A percentile compares a stretch with the other conserved stretches of the same genome.
These are phyloP conservation scores for Microsporum ferrugineum DNA, from an alignment of 2,329 filamentous ascomycete species.

Conservation along the genomic window DNA sequence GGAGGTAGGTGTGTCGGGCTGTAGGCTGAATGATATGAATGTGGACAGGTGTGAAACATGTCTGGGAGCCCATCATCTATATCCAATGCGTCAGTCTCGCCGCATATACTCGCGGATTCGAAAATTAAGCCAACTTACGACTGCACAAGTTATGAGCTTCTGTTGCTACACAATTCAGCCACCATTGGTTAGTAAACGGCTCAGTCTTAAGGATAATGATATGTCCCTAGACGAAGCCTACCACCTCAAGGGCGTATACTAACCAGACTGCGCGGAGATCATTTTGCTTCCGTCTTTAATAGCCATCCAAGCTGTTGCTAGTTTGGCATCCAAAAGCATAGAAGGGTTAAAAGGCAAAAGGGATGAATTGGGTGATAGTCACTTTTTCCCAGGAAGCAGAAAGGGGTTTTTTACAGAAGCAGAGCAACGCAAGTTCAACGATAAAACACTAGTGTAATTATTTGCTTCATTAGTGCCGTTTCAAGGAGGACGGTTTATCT, in stretches of 20 bases:
- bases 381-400: neutral
- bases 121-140: neutral
- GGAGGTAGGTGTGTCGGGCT: constrained; percentile 16
- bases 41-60: constrained; percentile 18
- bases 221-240: neutral
- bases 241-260: neutral
- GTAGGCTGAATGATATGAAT: constrained; percentile 17
- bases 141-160: neutral
- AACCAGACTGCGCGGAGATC: neutral
- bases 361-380: neutral
- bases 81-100: neutral
- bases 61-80: neutral
- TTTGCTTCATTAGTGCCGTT: neutral
- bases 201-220: neutral
- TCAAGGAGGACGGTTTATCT: neutral
- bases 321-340: neutral
- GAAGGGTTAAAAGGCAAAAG: neutral
- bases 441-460: neutral
- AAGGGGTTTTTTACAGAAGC: neutral
- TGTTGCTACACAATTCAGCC: neutral
- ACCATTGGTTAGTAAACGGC: neutral
- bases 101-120: neutral
- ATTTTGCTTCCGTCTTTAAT: neutral
- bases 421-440: neutral
- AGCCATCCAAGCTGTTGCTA: neutral